A percentile compares a stretch with the other conserved stretches of the same genome.
Conservation (phyloP, 495 filamentous ascomycete species). For the Lasiosphaeriaceae sp. region DNA sequence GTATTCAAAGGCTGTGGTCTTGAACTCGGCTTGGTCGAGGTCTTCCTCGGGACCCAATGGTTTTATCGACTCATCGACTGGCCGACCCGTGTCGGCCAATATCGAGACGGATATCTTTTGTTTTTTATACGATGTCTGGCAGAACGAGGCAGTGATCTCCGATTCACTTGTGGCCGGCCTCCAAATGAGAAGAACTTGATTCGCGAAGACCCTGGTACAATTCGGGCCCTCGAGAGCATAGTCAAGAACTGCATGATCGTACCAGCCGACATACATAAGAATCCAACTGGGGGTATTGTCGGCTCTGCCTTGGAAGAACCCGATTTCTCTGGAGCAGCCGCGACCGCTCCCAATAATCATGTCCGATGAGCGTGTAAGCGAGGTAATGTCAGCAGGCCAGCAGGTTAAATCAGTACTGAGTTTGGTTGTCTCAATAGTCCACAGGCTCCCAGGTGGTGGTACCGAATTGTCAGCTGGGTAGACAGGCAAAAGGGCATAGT, state of each 20-base stretch:
- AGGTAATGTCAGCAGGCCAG: conserved; percentile 19
- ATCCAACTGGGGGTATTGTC: background rate
- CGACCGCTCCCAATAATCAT: background rate
- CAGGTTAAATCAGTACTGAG: conserved; percentile 36
- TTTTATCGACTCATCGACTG: background rate
- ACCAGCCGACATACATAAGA: conserved; percentile 29
- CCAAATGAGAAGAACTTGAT: conserved; percentile 34
- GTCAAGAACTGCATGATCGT: conserved; percentile 12
- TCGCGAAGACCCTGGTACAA: conserved; percentile 16
- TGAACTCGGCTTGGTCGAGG: conserved; percentile 30
- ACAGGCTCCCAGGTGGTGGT: too few species aligned
- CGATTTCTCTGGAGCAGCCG: background rate
- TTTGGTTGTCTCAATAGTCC: too few species aligned
- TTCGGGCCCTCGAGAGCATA: conserved; percentile 19
- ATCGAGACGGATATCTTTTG: background rate
- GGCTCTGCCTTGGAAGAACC: background rate
- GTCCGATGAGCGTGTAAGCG: background rate
- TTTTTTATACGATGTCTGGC: background rate
- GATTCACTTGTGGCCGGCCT: background rate
- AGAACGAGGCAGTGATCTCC: background rate
- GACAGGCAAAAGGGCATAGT: background rate
- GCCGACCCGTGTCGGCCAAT: background rate
- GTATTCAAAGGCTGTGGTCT: conserved; percentile 32
- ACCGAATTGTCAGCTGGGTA: background rate
- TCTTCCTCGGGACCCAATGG: conserved; percentile 2